Evolutionary conservation across 768 basidiomycete species (phyloP).

Genomic region (Arthromyces matolae): DNA sequence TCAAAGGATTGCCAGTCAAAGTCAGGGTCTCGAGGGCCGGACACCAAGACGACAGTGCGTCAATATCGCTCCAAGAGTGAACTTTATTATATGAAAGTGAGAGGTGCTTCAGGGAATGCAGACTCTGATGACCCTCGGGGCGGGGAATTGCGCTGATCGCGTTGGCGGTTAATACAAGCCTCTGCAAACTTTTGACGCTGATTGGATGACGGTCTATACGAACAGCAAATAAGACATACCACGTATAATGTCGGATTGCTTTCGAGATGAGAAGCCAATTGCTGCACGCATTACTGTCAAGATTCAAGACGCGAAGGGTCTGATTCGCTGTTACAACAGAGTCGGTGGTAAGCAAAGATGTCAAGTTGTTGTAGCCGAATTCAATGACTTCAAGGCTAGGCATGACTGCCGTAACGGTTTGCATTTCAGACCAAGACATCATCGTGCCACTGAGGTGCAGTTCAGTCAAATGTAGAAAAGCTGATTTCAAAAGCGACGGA

Average conservation of each 20-base stretch:
- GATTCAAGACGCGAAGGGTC: conserved; percentile 53
- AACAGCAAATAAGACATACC: conserved; percentile 36
- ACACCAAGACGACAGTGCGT: conserved; percentile 65
- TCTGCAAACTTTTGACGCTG: conserved; percentile 49
- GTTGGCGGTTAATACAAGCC: conserved; percentile 67
- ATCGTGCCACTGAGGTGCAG: conserved; percentile 74
- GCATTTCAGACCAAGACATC: conserved; percentile 68
- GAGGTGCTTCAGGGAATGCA: conserved; percentile 49
- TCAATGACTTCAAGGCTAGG: conserved; percentile 54
- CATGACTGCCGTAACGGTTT: conserved; percentile 47
- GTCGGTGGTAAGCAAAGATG: conserved; percentile 26
- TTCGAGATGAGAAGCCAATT: conserved; percentile 52
- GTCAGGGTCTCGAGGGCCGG: conserved; percentile 61
- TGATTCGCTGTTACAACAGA: conserved; percentile 18
- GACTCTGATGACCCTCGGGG: conserved; percentile 24
- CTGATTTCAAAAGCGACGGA: conserved; percentile 25
- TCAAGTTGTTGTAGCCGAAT: conserved; percentile 66
- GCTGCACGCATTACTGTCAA: conserved; percentile 62
- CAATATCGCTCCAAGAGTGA: conserved; percentile 56
- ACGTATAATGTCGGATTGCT: conserved; percentile 40
- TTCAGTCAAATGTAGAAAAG: conserved; percentile 55
- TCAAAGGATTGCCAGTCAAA: conserved; percentile 61
- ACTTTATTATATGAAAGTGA: conserved; percentile 63
- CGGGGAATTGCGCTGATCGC: conserved; percentile 47
- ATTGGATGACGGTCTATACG: conserved; percentile 9